Conservation (phyloP, 495 filamentous ascomycete species). For the Hypoxylon cercidicola region DNA sequence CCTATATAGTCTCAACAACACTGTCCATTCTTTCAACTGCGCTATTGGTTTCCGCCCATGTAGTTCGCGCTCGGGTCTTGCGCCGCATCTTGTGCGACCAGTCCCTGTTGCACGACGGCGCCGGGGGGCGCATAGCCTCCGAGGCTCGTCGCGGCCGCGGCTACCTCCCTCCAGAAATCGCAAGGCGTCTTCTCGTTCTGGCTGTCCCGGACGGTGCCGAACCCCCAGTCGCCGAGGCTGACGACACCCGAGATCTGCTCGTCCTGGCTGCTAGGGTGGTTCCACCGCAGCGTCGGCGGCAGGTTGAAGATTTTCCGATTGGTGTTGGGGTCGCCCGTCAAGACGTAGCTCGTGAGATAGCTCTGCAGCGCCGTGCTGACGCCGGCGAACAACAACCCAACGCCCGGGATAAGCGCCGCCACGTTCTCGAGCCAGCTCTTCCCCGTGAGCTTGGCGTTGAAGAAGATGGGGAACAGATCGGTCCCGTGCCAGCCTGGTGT, state of each 20-base stretch:
- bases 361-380: slow-evolving; percentile 53
- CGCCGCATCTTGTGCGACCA: slow-evolving; percentile 7
- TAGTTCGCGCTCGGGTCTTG: slow-evolving; percentile 37
- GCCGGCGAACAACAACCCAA: slow-evolving; percentile 46
- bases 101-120: slow-evolving; percentile 34
- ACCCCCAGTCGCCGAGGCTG: slow-evolving; percentile 50
- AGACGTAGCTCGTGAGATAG: slow-evolving; percentile 53
- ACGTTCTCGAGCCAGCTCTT: slow-evolving; percentile 49
- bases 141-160: slow-evolving; percentile 47
- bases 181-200: slow-evolving; percentile 49
- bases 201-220: slow-evolving; percentile 46
- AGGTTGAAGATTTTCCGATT: slow-evolving; percentile 47
- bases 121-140: slow-evolving; percentile 51
- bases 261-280: slow-evolving; percentile 38
- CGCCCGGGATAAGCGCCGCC: slow-evolving; percentile 43
- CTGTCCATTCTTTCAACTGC: too few relatives aligned
- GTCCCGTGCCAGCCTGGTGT: slow-evolving; percentile 48
- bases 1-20: too few relatives aligned
- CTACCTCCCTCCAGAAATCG: slow-evolving; percentile 58
- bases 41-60: slow-evolving; percentile 31
- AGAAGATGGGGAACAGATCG: slow-evolving; percentile 52
- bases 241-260: slow-evolving; percentile 46
- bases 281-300: slow-evolving; percentile 51
- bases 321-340: slow-evolving; percentile 52
- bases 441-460: slow-evolving; percentile 43